Conservation (phyloP, 2,329 filamentous ascomycete genomes). For the Aphanoascus verrucosus region DNA sequence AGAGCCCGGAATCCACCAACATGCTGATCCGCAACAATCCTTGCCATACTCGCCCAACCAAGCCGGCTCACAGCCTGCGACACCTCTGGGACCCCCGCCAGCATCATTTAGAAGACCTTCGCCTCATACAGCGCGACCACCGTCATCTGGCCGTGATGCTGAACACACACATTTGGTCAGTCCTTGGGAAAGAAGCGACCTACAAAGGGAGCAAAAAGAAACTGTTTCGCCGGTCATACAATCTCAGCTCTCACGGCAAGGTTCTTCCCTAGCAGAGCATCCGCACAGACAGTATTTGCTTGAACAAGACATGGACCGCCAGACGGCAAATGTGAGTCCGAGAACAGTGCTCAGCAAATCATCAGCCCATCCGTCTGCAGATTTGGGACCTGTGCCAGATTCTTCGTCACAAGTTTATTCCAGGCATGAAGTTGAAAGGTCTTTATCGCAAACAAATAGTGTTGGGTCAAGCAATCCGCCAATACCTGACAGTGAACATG, state of each 20-base stretch:
- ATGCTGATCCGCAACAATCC: background rate
- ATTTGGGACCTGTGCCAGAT: conserved; percentile 1
- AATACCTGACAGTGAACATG: background rate
- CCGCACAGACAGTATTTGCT: conserved; percentile 34
- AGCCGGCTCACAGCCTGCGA: conserved; percentile 10
- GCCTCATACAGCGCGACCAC: conserved; percentile 28
- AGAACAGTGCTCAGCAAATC: conserved; percentile 41
- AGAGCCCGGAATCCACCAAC: background rate
- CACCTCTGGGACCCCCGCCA: conserved; percentile 38
- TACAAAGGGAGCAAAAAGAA: conserved; percentile 18
- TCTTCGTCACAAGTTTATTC: conserved; percentile 1
- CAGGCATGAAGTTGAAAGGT: background rate
- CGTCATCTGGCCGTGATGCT: conserved; percentile 30
- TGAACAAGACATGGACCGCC: conserved; percentile 51
- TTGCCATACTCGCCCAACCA: conserved; percentile 7
- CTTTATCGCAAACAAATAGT: conserved; percentile 9
- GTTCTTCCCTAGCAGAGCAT: conserved; percentile 26
- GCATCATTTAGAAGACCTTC: conserved; percentile 27
- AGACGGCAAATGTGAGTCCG: conserved; percentile 65
- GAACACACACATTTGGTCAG: conserved; percentile 24
- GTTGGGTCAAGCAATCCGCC: background rate
- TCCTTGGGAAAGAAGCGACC: conserved; percentile 26
- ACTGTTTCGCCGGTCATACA: conserved; percentile 25
- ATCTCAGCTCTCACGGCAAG: conserved; percentile 32
- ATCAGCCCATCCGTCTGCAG: background rate